Evolutionary conservation across 2,329 filamentous ascomycete genomes (phyloP).

Genomic region (Xylariales sp.): DNA sequence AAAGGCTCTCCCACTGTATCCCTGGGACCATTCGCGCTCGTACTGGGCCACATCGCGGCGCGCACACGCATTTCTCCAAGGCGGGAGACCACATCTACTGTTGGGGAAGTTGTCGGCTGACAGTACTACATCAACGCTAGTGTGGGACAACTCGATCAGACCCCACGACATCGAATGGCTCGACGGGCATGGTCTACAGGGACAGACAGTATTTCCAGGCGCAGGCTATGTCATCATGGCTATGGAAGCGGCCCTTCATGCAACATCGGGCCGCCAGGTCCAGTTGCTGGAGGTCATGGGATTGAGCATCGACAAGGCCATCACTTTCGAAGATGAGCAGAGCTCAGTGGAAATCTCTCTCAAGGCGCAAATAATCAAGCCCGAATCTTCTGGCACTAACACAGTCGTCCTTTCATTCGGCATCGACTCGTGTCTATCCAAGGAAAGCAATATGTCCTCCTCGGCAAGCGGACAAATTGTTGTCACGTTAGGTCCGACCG

Average conservation of each 20-base stretch:
- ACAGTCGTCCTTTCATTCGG: no score
- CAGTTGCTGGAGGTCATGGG: no score
- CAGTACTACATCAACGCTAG: slow-evolving; percentile 1
- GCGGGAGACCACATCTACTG: slow-evolving; percentile 17
- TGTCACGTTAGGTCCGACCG: no score
- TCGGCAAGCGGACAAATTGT: no score
- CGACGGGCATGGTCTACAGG: slow-evolving; percentile 37
- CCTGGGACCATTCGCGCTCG: slow-evolving; percentile 32
- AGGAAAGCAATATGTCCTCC: no score
- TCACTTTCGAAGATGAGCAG: no score
- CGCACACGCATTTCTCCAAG: slow-evolving; percentile 10
- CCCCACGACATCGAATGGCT: slow-evolving; percentile 35
- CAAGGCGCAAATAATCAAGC: no score
- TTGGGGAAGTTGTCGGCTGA: slow-evolving; percentile 19
- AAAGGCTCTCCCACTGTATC: slow-evolving; percentile 33
- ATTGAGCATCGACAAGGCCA: no score
- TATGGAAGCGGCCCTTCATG: not conserved
- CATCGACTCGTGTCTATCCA: no score
- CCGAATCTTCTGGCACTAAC: no score
- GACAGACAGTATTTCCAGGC: slow-evolving; percentile 40
- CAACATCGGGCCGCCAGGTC: no score
- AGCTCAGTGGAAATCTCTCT: no score
- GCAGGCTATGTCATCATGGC: slow-evolving; percentile 38
- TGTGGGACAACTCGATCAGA: slow-evolving; percentile 35
- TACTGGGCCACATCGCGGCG: slow-evolving; percentile 30